Evolutionary conservation across 257 asterid species (phyloP), one percentile per base, ranked within the genome.

Genomic region (Gynochthodes officinalis): DNA sequence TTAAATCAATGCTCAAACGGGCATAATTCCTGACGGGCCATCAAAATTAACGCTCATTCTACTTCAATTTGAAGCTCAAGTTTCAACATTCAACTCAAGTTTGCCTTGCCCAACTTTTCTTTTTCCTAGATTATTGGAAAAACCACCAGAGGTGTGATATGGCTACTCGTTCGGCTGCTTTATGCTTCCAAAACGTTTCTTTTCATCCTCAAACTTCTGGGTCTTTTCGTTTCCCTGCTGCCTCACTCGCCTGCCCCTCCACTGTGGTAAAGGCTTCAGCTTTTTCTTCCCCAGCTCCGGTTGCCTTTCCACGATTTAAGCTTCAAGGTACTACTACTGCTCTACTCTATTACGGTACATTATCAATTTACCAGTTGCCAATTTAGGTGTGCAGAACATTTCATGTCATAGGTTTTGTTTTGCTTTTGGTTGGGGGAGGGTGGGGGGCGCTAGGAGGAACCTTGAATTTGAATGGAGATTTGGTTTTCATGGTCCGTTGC

Each of bases 81-180:
- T 61, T 75, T 49, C 60, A 10, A 4, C 25, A 30, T 74, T 19
- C 79, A 70, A 32, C 14, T 25, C 49, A 27, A 25, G 50, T 55
- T 65, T 30, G 21, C 44, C 72, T 7, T 23, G 54, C 35, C 13
- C 61, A 18, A 52, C 19, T 44, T 10, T 28, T 25, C 10, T 53
- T 67, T 49, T 63, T 68, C 66, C 18, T 60, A 12, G 5, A 30
- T 62, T 43, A 54, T 25, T 35, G 57, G 13, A 55, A 46, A 18
- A 7, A n/a, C n/a, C n/a, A n/a, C n/a, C n/a, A n/a, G n/a, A 54
- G 66, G 49, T 9, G 13, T 2, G 33, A 64, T 33, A 89, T 88
- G 94, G 89, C 95, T 73, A 83, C 86, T 81, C 89, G 87, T 64
- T 83, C 86, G 73, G 71, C 86, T 78, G 79, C 84, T 69, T 69